These are phyloP conservation scores for Chlorophyllum brunneum DNA, from an alignment of 768 basidiomycete genomes.

Conservation along the genomic window DNA sequence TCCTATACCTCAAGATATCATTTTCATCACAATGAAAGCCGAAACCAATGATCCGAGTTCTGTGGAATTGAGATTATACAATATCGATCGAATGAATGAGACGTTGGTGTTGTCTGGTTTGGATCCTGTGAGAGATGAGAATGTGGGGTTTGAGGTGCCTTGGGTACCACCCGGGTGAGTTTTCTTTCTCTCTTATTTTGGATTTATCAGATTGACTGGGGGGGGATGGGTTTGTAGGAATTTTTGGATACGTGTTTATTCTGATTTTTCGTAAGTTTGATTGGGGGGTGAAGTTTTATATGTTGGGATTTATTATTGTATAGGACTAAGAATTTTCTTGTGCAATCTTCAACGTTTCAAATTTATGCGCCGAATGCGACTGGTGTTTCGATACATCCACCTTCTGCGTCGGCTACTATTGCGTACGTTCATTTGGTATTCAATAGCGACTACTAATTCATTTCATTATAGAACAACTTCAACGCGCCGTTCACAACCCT, in stretches of 20 bases:
- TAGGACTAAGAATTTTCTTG: background rate
- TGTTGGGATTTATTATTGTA: background rate
- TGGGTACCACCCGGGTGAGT: constrained; percentile 4
- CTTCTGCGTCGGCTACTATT: background rate
- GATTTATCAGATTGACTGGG: background rate
- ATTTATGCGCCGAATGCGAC: background rate
- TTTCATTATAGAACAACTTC: background rate
- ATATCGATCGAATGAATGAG: background rate
- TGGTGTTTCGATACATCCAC: background rate
- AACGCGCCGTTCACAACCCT: background rate
- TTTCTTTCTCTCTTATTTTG: background rate
- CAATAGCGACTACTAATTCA: background rate
- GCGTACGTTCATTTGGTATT: background rate
- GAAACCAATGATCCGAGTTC: background rate
- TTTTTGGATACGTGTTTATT: constrained; percentile 2
- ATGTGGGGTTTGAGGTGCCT: constrained; percentile 3
- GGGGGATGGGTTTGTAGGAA: background rate
- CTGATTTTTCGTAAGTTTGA: background rate
- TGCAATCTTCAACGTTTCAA: background rate
- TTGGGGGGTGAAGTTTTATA: background rate
- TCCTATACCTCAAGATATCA: background rate
- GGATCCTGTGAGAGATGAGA: background rate
- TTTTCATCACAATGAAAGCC: background rate
- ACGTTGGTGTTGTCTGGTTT: background rate
- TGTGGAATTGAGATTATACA: constrained; percentile 4